Evolutionary conservation across 306 rosid genomes (phyloP), one percentile per base, ranked within the genome.

Genomic region (Cyamopsis tetragonoloba): DNA sequence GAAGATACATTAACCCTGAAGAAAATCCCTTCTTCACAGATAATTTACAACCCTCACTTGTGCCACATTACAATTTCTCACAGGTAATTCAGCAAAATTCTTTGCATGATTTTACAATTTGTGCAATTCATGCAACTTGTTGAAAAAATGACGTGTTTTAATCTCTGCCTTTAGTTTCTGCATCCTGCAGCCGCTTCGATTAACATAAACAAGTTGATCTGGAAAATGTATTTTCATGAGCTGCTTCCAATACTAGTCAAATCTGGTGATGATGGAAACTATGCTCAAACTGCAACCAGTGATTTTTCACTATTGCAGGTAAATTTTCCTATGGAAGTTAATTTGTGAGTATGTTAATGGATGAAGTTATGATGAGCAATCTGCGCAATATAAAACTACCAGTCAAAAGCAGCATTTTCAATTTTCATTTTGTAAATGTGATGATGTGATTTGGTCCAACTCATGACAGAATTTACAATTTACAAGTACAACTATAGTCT

Each of bases 261-360:
- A 13, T 35, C 79, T 0, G 89, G 96, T 3, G 84, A 87, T 51
- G 91, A 89, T 76, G 96, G 89, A 12, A 85, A 83, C 70, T 87
- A 87, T 69, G 96, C 86, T 12, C 56, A 80, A 56, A 81, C 96
- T 32, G 95, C 91, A 38, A 83, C 86, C 19, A 71, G 77, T 59
- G 95, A 89, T 83, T 91, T 89, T 43, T 71, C 67, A 8, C 81
- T 91, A 56, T 83, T 89, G 59, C 95, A 89, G 95, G 96, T 86
- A 61, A 43, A 5, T 3, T 66, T 32, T 30, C 27, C 2, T 30
- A 8, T 14, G 14, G 20, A 53, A 8, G 18, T 7, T 13, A 2
- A 6, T n/a, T 23, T 6, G 6, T 38, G 32, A 11, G 7, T 37
- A 38, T 14, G 20, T 15, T 42, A 0, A 9, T 22, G 4, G 19